Conservation (phyloP, 306 rosid genomes). For the Rosa persica region DNA sequence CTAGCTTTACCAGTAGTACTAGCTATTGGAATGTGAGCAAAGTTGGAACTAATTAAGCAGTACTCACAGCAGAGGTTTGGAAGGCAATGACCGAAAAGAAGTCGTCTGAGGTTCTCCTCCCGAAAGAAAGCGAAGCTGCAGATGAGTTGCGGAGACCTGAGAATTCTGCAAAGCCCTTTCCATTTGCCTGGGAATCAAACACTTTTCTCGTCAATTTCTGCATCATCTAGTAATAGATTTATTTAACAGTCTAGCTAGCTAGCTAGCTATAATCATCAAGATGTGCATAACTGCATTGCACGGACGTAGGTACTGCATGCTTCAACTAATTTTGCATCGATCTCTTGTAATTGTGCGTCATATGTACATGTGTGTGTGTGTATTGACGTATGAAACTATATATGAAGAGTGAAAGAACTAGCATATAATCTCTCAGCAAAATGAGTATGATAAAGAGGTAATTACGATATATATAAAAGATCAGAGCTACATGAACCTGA, state of each 20-base stretch:
- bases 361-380: neutral
- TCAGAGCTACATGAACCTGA: slow-evolving; percentile 51
- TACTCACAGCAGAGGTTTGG: slow-evolving; percentile 90
- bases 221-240: neutral
- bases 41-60: neutral
- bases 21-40: neutral
- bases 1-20: neutral
- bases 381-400: neutral
- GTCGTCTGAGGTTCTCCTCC: slow-evolving; percentile 70
- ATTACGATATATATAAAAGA: neutral
- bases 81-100: slow-evolving; percentile 64
- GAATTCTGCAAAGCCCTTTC: slow-evolving; percentile 78
- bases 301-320: neutral
- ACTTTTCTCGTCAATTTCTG: slow-evolving; percentile 3
- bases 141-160: slow-evolving; percentile 72
- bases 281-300: neutral
- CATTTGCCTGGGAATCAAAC: slow-evolving; percentile 47
- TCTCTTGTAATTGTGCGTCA: neutral
- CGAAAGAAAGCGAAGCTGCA: slow-evolving; percentile 52
- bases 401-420: neutral
- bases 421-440: neutral
- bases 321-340: neutral
- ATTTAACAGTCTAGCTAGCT: neutral
- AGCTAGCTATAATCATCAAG: neutral
- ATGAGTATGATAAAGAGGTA: neutral